These are phyloP conservation scores for Stereocaulon alpinum DNA, from an alignment of 495 filamentous ascomycete species.

Conservation along the genomic window DNA sequence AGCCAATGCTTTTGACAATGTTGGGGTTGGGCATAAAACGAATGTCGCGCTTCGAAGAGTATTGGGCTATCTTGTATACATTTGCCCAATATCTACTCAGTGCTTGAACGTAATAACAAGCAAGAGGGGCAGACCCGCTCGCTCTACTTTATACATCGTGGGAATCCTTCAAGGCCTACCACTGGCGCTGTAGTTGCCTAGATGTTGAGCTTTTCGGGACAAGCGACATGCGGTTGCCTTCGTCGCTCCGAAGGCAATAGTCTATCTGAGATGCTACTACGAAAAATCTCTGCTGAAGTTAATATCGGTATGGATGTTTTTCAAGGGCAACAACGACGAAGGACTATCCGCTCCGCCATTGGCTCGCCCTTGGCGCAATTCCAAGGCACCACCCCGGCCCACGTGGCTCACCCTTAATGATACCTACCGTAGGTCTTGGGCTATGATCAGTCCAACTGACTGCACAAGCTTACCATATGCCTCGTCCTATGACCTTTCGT, in stretches of 20 bases:
- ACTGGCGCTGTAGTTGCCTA: not conserved
- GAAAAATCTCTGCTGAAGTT: not conserved
- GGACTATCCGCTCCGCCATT: not conserved
- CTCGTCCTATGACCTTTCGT: not conserved
- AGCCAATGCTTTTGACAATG: too few relatives aligned
- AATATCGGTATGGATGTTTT: not conserved
- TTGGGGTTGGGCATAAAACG: too few relatives aligned
- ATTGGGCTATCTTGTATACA: too few relatives aligned
- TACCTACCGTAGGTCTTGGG: not conserved
- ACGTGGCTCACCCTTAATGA: not conserved
- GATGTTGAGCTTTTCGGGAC: not conserved
- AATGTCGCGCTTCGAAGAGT: too few relatives aligned
- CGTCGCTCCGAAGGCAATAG: not conserved
- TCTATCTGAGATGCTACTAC: not conserved
- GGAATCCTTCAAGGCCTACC: not conserved
- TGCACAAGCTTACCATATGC: not conserved
- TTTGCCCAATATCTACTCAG: too few relatives aligned
- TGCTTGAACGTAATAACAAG: not conserved
- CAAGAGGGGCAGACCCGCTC: not conserved
- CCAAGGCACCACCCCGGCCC: not conserved
- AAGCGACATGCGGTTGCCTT: too few relatives aligned
- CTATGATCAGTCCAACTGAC: not conserved
- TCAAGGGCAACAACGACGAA: not conserved
- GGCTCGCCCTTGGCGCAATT: conserved; percentile 5
- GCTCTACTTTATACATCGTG: not conserved